A percentile compares a stretch with the other conserved stretches of the same genome.
Evolutionary conservation across 352 stramenopile genomes (phyloP).

Genomic region (Globisporangium abappressorium): DNA sequence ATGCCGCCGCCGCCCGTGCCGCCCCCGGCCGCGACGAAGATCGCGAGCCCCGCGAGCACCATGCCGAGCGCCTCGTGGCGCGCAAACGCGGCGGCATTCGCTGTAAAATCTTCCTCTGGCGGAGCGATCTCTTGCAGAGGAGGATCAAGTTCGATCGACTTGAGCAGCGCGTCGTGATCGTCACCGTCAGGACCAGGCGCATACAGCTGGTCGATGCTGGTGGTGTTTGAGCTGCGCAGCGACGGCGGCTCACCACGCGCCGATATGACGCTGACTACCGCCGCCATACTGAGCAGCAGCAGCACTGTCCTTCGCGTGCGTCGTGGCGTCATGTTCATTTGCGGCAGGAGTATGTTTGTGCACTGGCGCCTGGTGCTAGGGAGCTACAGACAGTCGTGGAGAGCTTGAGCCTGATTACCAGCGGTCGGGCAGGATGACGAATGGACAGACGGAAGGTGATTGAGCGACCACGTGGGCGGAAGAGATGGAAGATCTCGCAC

Average conservation of each 20-base stretch:
- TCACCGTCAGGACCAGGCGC: not conserved
- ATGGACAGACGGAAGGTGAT: not conserved
- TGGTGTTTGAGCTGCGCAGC: not conserved
- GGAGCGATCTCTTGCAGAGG: not conserved
- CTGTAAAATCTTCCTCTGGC: slow-evolving; percentile 10
- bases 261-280: not conserved
- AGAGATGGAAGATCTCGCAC: not conserved
- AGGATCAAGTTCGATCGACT: not conserved
- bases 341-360: too few relatives aligned
- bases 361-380: too few relatives aligned
- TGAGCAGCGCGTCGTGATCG: not conserved
- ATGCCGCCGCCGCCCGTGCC: slow-evolving; percentile 93
- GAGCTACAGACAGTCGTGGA: too few relatives aligned
- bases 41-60: slow-evolving; percentile 49
- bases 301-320: not conserved
- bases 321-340: too few relatives aligned
- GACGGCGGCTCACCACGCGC: not conserved
- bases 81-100: slow-evolving; percentile 33
- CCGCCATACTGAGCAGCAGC: not conserved
- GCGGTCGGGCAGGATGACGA: not conserved
- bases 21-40: slow-evolving; percentile 86
- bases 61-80: slow-evolving; percentile 48
- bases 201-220: not conserved
- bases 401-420: too few relatives aligned
- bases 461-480: not conserved